phyloP scores from a whole-genome alignment of 331 rosid species.

The Erythrophleum ivorense region DNA sequence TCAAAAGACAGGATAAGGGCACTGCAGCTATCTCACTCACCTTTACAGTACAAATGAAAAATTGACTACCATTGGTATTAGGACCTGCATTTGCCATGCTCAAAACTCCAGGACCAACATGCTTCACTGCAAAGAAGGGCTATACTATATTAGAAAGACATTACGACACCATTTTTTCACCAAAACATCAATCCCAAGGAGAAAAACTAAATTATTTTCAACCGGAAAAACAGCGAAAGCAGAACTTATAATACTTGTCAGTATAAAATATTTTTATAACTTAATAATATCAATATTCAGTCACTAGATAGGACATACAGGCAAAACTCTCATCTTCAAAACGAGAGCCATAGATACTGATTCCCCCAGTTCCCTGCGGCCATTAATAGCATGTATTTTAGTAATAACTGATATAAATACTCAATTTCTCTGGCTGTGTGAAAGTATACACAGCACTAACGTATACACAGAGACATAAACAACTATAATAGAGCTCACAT shows the following conservation, averaged over 20 bases:
- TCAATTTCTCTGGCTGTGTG: conserved; percentile 4
- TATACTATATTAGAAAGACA: conserved; percentile 13
- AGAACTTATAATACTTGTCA: conserved; percentile 25
- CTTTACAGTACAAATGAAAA: conserved; percentile 87
- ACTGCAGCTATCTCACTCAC: conserved; percentile 58
- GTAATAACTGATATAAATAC: conserved; percentile 20
- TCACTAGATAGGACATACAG: conserved; percentile 53
- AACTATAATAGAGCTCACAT: conserved; percentile 52
- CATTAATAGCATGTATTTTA: conserved; percentile 36
- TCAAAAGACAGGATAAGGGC: background rate
- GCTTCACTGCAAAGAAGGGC: conserved; percentile 76
- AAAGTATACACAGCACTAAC: conserved; percentile 19
- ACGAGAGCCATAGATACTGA: conserved; percentile 80
- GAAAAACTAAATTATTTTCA: conserved; percentile 18
- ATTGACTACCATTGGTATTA: conserved; percentile 88
- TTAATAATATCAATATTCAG: conserved; percentile 26
- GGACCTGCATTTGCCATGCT: conserved; percentile 99
- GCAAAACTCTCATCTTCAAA: conserved; percentile 79
- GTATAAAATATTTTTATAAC: conserved; percentile 3
- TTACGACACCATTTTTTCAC: background rate
- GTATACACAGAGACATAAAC: conserved; percentile 11
- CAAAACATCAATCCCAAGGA: conserved; percentile 21
- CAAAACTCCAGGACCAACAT: conserved; percentile 88
- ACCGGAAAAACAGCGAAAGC: background rate
- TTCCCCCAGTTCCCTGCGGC: conserved; percentile 94